These are phyloP conservation scores for Wickerhamomyces tratensis DNA, from an alignment of 805 yeast species.

Conservation along the genomic window DNA sequence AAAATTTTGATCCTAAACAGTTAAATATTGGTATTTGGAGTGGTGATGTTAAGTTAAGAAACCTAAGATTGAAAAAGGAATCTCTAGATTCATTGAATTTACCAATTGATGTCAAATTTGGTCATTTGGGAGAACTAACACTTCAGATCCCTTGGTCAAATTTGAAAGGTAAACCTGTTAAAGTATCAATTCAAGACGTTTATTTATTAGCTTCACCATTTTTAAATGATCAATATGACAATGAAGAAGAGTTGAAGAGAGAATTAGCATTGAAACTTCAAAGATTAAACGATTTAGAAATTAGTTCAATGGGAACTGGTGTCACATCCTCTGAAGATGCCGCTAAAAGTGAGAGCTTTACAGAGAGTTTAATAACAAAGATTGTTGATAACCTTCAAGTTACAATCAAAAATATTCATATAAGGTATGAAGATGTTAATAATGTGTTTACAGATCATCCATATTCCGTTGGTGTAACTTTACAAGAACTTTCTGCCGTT, in stretches of 20 bases:
- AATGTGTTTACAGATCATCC: conserved; percentile 63
- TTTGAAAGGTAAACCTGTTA: conserved; percentile 85
- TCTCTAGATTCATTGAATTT: conserved; percentile 79
- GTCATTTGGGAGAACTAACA: conserved; percentile 82
- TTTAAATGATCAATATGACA: conserved; percentile 40
- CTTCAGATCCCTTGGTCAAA: conserved; percentile 97
- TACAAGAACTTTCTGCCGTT: conserved; percentile 83
- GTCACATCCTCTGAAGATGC: conserved; percentile 24
- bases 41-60: conserved; percentile 84
- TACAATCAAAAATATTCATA: conserved; percentile 82
- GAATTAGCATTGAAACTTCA: conserved; percentile 59
- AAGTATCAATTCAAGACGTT: conserved; percentile 77
- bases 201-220: conserved; percentile 76
- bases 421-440: conserved; percentile 79
- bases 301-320: conserved; percentile 24
- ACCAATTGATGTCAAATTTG: conserved; percentile 82
- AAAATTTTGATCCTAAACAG: conserved; percentile 93
- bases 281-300: conserved; percentile 55
- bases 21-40: conserved; percentile 95
- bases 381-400: conserved; percentile 89
- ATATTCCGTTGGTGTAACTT: conserved; percentile 73
- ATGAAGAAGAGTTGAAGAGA: conserved; percentile 46
- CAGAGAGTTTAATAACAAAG: conserved; percentile 80
- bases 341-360: conserved; percentile 65
- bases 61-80: conserved; percentile 75